Percentiles rank a stretch among this genome's conserved stretches.
Evolutionary conservation across 495 filamentous ascomycete genomes (phyloP).

Genomic region (Aspergillus baeticus): DNA sequence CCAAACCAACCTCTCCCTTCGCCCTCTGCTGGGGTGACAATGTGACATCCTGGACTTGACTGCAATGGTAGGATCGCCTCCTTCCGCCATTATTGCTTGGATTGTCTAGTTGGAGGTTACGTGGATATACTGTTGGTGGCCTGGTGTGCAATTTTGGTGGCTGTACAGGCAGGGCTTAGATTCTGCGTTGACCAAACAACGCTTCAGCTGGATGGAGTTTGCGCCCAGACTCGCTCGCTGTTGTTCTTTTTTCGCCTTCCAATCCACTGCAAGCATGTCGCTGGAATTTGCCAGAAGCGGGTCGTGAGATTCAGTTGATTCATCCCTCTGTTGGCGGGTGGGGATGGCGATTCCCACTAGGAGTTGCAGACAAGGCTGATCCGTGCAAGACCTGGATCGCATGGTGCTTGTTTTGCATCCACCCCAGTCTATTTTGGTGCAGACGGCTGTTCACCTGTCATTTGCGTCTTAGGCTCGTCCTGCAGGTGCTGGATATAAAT

Average conservation of each 20-base stretch:
- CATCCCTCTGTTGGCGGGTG: slow-evolving; percentile 5
- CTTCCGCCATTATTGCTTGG: background rate
- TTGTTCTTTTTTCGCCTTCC: no score
- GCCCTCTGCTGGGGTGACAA: background rate
- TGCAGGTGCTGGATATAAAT: slow-evolving; percentile 20
- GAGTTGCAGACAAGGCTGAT: slow-evolving; percentile 20
- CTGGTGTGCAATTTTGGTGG: background rate
- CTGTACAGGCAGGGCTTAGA: background rate
- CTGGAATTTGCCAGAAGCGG: slow-evolving; percentile 8
- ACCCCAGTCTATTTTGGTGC: slow-evolving; percentile 18
- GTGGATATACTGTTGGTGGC: background rate
- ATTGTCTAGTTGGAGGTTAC: background rate
- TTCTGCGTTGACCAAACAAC: background rate
- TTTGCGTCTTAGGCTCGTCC: slow-evolving; percentile 6
- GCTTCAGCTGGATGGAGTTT: slow-evolving; percentile 2
- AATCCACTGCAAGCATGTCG: slow-evolving; percentile 5
- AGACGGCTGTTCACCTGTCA: slow-evolving; percentile 21
- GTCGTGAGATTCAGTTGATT: slow-evolving; percentile 4
- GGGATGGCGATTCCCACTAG: slow-evolving; percentile 20
- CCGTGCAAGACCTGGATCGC: background rate
- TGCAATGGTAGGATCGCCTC: background rate
- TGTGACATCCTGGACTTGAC: background rate
- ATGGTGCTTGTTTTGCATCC: slow-evolving; percentile 11
- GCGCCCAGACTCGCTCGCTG: slow-evolving; percentile 1
- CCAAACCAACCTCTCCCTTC: background rate